Conservation (phyloP, 768 basidiomycete species). For the Suillus discolor region DNA sequence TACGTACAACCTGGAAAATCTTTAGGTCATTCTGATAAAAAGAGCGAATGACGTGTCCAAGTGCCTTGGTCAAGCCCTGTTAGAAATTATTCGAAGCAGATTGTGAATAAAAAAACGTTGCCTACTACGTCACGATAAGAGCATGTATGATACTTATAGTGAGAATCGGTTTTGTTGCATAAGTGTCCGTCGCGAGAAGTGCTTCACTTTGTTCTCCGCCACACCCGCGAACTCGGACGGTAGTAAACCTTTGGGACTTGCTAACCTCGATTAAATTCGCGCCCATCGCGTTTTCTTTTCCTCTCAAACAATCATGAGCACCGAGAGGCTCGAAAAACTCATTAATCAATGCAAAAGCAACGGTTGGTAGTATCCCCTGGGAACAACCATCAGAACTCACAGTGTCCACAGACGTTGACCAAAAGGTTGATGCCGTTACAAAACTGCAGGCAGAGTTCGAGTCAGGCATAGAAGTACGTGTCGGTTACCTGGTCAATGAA, state of each 20-base stretch:
- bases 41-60: slow-evolving; percentile 19
- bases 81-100: slow-evolving; percentile 1
- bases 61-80: background rate
- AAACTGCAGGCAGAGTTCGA: slow-evolving; percentile 81
- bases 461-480: slow-evolving; percentile 63
- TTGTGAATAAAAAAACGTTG: slow-evolving; percentile 6
- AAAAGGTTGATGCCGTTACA: slow-evolving; percentile 76
- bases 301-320: slow-evolving; percentile 48
- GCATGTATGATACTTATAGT: too few species aligned
- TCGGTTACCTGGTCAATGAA: slow-evolving; percentile 8
- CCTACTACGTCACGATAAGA: background rate
- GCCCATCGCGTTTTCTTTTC: slow-evolving; percentile 15
- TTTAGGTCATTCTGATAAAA: slow-evolving; percentile 87
- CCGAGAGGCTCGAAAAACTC: slow-evolving; percentile 58
- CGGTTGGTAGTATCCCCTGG: slow-evolving; percentile 42
- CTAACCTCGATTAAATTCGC: slow-evolving; percentile 22
- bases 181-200: slow-evolving; percentile 5
- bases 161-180: slow-evolving; percentile 1
- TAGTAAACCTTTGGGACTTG: slow-evolving; percentile 16
- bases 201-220: slow-evolving; percentile 15
- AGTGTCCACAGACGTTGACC: slow-evolving; percentile 64
- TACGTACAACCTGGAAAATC: slow-evolving; percentile 77
- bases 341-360: slow-evolving; percentile 66
- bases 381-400: slow-evolving; percentile 13
- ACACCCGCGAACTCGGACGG: slow-evolving; percentile 18